phyloP scores from a whole-genome alignment of 768 basidiomycete species.

The Mycena maculata region DNA sequence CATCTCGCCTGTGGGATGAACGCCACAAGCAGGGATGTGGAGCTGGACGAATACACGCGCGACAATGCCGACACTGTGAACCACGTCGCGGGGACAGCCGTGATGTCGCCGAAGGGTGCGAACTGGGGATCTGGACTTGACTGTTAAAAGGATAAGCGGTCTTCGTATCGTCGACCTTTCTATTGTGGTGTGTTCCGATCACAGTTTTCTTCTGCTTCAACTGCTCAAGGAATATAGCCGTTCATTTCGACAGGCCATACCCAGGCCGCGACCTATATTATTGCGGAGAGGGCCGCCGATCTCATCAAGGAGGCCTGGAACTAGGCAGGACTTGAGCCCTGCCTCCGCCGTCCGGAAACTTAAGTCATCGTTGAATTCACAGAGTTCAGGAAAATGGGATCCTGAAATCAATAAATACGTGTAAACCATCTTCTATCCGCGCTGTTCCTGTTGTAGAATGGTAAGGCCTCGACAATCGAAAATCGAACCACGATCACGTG shows the following conservation, averaged over 20 bases:
- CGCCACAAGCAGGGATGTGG: not conserved
- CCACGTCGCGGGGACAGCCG: constrained; percentile 35
- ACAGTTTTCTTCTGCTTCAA: too few species aligned
- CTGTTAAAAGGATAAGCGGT: constrained; percentile 42
- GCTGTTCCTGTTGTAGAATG: too few species aligned
- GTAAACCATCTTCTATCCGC: too few species aligned
- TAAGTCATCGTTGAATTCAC: too few species aligned
- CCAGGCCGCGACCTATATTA: not conserved
- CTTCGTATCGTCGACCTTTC: not conserved
- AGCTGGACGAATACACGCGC: constrained; percentile 32
- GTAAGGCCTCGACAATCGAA: too few species aligned
- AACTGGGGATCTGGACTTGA: constrained; percentile 10
- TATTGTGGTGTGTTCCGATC: not conserved
- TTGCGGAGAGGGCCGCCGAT: not conserved
- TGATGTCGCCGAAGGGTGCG: constrained; percentile 34
- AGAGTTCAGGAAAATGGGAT: too few species aligned
- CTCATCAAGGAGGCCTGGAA: not conserved
- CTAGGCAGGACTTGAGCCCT: too few species aligned
- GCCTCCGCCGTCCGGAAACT: too few species aligned
- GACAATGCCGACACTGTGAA: constrained; percentile 9
- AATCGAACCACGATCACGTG: too few species aligned
- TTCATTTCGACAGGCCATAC: not conserved
- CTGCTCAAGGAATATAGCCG: not conserved
- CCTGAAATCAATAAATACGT: too few species aligned
- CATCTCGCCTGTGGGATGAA: not conserved